Percentiles rank a stretch among this genome's conserved stretches.
phyloP scores from a whole-genome alignment of 208 protist genomes.

The Trypanosoma rangeli region DNA sequence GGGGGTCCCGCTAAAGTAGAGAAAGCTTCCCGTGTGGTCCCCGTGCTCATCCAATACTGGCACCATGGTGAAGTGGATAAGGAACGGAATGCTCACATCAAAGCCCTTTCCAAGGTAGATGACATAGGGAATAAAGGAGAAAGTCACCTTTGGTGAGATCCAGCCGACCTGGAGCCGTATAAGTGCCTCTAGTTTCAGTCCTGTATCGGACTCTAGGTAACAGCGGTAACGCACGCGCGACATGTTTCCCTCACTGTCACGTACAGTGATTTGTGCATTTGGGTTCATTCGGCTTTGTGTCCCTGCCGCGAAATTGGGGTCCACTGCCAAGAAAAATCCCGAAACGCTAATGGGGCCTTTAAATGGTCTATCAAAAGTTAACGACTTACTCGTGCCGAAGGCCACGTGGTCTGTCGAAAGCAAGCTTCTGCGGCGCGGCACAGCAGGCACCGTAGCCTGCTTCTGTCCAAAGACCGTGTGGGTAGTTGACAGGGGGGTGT shows the following conservation, averaged over 20 bases:
- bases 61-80: conserved; percentile 85
- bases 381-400: conserved; percentile 55
- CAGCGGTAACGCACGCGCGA: conserved; percentile 74
- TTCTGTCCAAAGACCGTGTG: conserved; percentile 78
- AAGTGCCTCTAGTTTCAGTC: conserved; percentile 76
- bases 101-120: conserved; percentile 78
- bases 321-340: conserved; percentile 79
- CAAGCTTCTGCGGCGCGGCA: conserved; percentile 19
- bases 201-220: conserved; percentile 51
- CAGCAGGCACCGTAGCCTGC: conserved; percentile 39
- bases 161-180: conserved; percentile 81
- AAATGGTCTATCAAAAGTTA: conserved; percentile 58
- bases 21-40: conserved; percentile 71
- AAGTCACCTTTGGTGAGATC: conserved; percentile 82
- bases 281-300: conserved; percentile 70
- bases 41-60: conserved; percentile 81
- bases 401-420: conserved; percentile 75
- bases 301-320: conserved; percentile 66
- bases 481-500: conserved; percentile 48
- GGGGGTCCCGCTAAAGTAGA: conserved; percentile 87
- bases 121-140: conserved; percentile 68
- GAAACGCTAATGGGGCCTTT: conserved; percentile 68
- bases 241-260: conserved; percentile 72
- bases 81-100: conserved; percentile 77
- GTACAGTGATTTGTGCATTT: conserved; percentile 81